Percentiles rank a stretch among this genome's conserved stretches.
phyloP scores from a whole-genome alignment of 2,329 filamentous ascomycete genomes.

The Sporothrix mexicana region DNA sequence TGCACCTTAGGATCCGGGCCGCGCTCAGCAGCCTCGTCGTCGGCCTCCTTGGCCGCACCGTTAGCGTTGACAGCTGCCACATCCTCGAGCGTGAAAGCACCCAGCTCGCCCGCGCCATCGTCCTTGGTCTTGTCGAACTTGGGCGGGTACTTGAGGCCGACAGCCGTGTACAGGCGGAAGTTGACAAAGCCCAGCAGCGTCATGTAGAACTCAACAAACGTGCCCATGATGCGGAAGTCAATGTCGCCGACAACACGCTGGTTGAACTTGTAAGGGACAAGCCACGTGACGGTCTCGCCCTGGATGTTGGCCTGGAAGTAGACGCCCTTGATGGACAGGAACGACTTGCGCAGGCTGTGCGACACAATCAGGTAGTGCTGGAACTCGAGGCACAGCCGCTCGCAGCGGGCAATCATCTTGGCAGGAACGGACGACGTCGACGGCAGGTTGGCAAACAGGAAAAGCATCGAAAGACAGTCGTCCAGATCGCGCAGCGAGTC shows the following conservation, averaged over 20 bases:
- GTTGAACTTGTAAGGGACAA: conserved; percentile 97
- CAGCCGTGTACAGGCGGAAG: conserved; percentile 88
- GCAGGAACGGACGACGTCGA: conserved; percentile 87
- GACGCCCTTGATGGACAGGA: conserved; percentile 98
- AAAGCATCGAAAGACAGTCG: conserved; percentile 95
- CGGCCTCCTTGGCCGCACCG: conserved; percentile 58
- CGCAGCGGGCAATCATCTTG: conserved; percentile 94
- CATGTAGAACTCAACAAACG: conserved; percentile 98
- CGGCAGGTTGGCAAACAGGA: conserved; percentile 95
- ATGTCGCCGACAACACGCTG: conserved; percentile 92
- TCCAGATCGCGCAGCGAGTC: conserved; percentile 94
- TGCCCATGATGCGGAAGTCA: conserved; percentile 99
- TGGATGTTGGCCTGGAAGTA: conserved; percentile 99
- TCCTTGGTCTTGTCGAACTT: conserved; percentile 89
- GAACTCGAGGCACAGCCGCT: conserved; percentile 92
- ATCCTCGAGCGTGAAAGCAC: conserved; percentile 88
- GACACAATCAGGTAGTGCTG: conserved; percentile 96
- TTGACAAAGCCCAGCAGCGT: conserved; percentile 95
- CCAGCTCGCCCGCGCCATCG: conserved; percentile 86
- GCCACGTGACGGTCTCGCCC: conserved; percentile 95
- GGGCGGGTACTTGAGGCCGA: conserved; percentile 93
- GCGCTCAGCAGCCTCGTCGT: conserved; percentile 47
- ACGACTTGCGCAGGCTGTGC: conserved; percentile 90
- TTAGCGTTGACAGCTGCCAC: conserved; percentile 68
- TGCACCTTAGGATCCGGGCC: conserved; percentile 67